Evolutionary conservation across 2,329 filamentous ascomycete genomes (phyloP).

Genomic region (Scedosporium aurantiacum): DNA sequence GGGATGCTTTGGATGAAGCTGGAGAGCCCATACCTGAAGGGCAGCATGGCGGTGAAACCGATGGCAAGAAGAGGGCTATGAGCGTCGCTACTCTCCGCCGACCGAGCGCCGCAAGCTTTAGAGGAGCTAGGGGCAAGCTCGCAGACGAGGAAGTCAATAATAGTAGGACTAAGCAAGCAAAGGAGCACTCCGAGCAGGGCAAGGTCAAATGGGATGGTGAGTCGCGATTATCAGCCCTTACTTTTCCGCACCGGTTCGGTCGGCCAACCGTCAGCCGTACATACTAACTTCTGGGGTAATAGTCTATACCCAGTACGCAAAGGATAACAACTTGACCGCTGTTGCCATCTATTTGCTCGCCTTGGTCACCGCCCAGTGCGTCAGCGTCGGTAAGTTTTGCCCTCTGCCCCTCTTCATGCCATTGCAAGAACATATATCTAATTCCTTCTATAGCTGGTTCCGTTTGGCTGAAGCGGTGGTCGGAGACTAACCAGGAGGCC

Average conservation of each 20-base stretch:
- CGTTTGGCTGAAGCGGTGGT: conserved; percentile 91
- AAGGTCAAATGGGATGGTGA: conserved; percentile 81
- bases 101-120: conserved; percentile 85
- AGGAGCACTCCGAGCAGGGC: conserved; percentile 85
- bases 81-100: conserved; percentile 77
- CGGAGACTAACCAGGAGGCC: conserved; percentile 60
- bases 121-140: conserved; percentile 71
- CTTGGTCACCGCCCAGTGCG: conserved; percentile 69
- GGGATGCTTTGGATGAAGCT: conserved; percentile 62
- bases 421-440: background rate
- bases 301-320: conserved; percentile 90
- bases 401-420: background rate
- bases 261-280: background rate
- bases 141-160: conserved; percentile 70
- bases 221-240: background rate
- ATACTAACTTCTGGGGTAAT: conserved; percentile 7
- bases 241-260: background rate
- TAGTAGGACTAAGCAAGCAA: conserved; percentile 64
- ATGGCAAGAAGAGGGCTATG: conserved; percentile 46
- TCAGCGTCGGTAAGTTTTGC: conserved; percentile 57
- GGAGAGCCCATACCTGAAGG: conserved; percentile 69
- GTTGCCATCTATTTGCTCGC: conserved; percentile 70
- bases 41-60: conserved; percentile 34
- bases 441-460: conserved; percentile 48
- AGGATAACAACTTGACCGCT: conserved; percentile 79